Evolutionary conservation across 352 stramenopile genomes (phyloP).

Genomic region (Pythium sp.): DNA sequence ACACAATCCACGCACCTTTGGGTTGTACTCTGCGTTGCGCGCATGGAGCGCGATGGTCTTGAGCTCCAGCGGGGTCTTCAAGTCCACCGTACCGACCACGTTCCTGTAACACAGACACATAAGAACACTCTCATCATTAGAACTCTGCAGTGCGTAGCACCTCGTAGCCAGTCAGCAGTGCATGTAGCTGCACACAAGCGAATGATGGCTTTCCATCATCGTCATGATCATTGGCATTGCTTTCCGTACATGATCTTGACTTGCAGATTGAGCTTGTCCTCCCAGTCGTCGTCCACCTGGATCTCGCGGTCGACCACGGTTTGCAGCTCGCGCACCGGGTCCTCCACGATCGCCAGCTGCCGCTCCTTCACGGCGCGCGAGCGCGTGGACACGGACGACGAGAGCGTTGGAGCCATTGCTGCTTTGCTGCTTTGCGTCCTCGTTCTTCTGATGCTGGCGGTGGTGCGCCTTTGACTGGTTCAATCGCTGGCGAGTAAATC

Average conservation of each 20-base stretch:
- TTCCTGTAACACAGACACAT: conserved; percentile 58
- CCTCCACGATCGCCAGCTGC: conserved; percentile 65
- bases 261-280: conserved; percentile 72
- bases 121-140: not conserved
- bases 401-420: conserved; percentile 17
- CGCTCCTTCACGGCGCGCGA: conserved; percentile 63
- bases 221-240: not conserved
- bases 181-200: not conserved
- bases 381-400: conserved; percentile 20
- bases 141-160: not conserved
- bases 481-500: not conserved
- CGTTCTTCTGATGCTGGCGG: not conserved
- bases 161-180: not conserved
- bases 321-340: conserved; percentile 37
- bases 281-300: conserved; percentile 77
- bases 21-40: conserved; percentile 99
- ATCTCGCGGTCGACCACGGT: conserved; percentile 46
- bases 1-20: conserved; percentile 68
- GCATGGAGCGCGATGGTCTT: conserved; percentile 96
- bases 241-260: conserved; percentile 77
- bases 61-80: conserved; percentile 94
- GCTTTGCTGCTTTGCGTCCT: not conserved
- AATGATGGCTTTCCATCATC: not conserved
- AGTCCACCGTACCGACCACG: conserved; percentile 93
- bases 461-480: not conserved